Percentiles rank a stretch among this genome's conserved stretches.
Evolutionary conservation across 176 grass and related monocot genomes (phyloP).

Genomic region (Bromus sterilis): DNA sequence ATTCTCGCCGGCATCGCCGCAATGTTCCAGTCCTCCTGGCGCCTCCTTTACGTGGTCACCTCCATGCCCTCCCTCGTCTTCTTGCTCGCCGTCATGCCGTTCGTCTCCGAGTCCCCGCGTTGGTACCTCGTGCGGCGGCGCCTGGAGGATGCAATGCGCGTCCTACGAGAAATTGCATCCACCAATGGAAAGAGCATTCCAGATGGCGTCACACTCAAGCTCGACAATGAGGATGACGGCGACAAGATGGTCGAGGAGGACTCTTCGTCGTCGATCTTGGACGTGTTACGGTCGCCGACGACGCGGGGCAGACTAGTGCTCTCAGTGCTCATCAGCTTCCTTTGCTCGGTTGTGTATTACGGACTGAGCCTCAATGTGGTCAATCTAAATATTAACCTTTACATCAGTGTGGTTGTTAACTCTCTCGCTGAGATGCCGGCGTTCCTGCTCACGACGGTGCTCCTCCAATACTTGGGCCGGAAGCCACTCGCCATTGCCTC

Average conservation of each 20-base stretch:
- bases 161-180: constrained; percentile 37
- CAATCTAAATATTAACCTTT: constrained; percentile 84
- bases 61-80: constrained; percentile 56
- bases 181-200: constrained; percentile 38
- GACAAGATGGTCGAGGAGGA: not conserved
- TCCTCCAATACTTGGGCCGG: constrained; percentile 34
- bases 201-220: constrained; percentile 23
- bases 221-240: constrained; percentile 33
- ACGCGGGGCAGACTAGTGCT: constrained; percentile 40
- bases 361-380: constrained; percentile 83
- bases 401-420: constrained; percentile 57
- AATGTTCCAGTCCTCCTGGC: constrained; percentile 47
- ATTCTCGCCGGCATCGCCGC: constrained; percentile 48
- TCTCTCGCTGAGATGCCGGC: constrained; percentile 54
- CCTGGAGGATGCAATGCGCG: constrained; percentile 29
- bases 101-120: constrained; percentile 61
- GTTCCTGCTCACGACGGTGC: constrained; percentile 20
- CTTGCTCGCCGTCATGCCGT: constrained; percentile 36
- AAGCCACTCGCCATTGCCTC: constrained; percentile 35
- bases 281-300: constrained; percentile 46
- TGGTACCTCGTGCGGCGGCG: constrained; percentile 80
- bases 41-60: constrained; percentile 57
- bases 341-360: not conserved
- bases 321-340: constrained; percentile 24
- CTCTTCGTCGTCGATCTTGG: constrained; percentile 31